Base-by-base conservation (phyloP, 1,284 basidiomycete species). In the Sanghuangporus sanghuang region DNA sequence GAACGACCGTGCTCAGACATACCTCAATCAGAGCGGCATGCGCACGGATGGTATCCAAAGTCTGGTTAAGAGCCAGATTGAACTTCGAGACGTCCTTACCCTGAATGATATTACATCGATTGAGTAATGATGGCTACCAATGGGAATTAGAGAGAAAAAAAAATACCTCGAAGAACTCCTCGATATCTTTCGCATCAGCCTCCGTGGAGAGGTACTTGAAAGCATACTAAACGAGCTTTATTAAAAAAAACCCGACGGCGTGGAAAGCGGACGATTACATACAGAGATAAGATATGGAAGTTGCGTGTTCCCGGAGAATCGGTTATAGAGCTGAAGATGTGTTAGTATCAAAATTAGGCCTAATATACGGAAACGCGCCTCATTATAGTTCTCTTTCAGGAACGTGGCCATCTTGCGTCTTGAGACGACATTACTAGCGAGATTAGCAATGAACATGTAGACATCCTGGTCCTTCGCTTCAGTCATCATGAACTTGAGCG, bases 291-390 rank as follows among this genome's bases (percentile, higher is more conserved):
- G 69, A 54, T 73, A 71, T 38, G 78, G 77, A 60, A 88, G 75
- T 38, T 81, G 82, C 73, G 85, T 90, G 68, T 86, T 90, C 61
- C 84, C 85, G 69, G 84, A 85, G 72, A 90, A 90, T 56, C 87
- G 84, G 72, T 87, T 86, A 72, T 85, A 80, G 46, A 93, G 73
- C 87, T 92, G 68, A 7, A 49, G 23, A 18, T 14, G 11, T 12
- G 2, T 9, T 12, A 42, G 11, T 61, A 11, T 46, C 38, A 21
- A 23, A 32, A 14, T 36, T 16, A 1, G 14, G 11, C 18, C 18
- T 9, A n/a, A 16, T 64, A 54, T 27, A 36, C 7, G 49, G 16
- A 14, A 27, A 27, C 44, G n/a, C 69, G 91, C 90, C 59, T 68
- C 70, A 62, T 85, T 81, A 69, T 87, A 93, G 70, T 92, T 81